These are phyloP conservation scores for Debaryomycetaceae sp. DNA, from an alignment of 1,139 yeast species.

Conservation along the genomic window DNA sequence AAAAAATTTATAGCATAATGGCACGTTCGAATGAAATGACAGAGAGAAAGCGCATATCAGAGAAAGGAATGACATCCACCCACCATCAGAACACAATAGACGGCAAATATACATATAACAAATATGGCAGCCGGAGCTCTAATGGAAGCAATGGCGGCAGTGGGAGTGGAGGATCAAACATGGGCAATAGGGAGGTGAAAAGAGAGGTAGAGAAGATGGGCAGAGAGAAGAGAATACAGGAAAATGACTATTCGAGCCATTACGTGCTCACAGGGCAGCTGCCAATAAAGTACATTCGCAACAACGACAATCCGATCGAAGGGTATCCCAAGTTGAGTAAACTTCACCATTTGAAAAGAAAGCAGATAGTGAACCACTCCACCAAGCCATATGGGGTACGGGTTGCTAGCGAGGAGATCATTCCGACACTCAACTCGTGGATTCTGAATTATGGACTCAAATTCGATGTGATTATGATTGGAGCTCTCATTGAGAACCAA, in stretches of 20 bases:
- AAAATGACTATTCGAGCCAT: slow-evolving; percentile 70
- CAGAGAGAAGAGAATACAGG: slow-evolving; percentile 8
- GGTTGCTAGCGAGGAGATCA: slow-evolving; percentile 49
- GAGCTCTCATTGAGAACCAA: slow-evolving; percentile 75
- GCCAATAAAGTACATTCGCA: slow-evolving; percentile 66
- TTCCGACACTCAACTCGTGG: slow-evolving; percentile 60
- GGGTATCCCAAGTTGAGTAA: slow-evolving; percentile 84
- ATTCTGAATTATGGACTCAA: slow-evolving; percentile 50
- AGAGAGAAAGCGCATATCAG: not conserved
- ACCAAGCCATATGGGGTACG: slow-evolving; percentile 66
- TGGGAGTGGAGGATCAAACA: not conserved
- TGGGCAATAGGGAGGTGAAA: not conserved
- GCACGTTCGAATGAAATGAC: not conserved
- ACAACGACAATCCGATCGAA: slow-evolving; percentile 60
- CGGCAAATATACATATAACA: slow-evolving; percentile 12
- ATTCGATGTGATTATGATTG: slow-evolving; percentile 91
- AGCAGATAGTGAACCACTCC: slow-evolving; percentile 47
- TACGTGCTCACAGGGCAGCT: slow-evolving; percentile 55
- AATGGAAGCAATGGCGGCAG: not conserved
- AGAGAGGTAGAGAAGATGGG: not conserved
- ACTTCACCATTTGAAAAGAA: slow-evolving; percentile 59
- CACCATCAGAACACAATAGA: not conserved
- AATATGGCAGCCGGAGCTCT: slow-evolving; percentile 9
- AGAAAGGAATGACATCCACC: not conserved
- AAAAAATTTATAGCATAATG: not conserved